Evolutionary conservation across 768 basidiomycete genomes (phyloP), one percentile per base, ranked within the genome.

Genomic region (Trametes punicea): DNA sequence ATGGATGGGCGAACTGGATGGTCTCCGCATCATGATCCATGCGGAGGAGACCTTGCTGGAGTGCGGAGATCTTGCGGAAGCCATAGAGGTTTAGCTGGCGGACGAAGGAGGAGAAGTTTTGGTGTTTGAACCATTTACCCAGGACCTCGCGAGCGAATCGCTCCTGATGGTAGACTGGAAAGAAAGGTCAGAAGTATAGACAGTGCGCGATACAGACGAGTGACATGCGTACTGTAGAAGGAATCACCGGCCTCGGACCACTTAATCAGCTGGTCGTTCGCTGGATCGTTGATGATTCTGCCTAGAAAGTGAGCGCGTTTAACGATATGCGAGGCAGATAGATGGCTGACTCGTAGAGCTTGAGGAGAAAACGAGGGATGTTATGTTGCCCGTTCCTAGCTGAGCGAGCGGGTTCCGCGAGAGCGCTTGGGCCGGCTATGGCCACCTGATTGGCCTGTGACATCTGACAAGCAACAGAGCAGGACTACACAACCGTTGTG

Each of bases 41-140:
- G 64, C 85, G 88, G 56, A 98, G 79, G n/a, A 93, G 93, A 33
- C 95, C 94, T 69, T 96, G 91, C 66, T 96, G 94, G 23, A 98
- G 83, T 66, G 98, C 93, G 0, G 94, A 93, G 40, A 98, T 91
- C 75, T 90, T 89, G 79, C 90, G 90, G 70, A 94, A 93, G 51
- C 91, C 91, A 70, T 95, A 97, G 88, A 94, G 93, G 77, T 95
- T 97, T 60, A 95, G 79, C 67, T 97, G 93, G 9, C 93, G 81
- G n/a, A 95, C 93, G 64, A 97, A 97, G 25, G 88, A 90, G 58
- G 83, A 82, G 72, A 97, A 98, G 69, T 96, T 97, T 59, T 88
- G 85, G 74, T 98, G 97, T 70, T 99, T 99, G 84, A 98, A 99
- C 85, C 89, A 98, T 39, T 85, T 81, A 2, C 92, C 92, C 2